These are phyloP conservation scores for Chaetomiaceae sp. DNA, from an alignment of 2,329 filamentous ascomycete species.

Conservation along the genomic window DNA sequence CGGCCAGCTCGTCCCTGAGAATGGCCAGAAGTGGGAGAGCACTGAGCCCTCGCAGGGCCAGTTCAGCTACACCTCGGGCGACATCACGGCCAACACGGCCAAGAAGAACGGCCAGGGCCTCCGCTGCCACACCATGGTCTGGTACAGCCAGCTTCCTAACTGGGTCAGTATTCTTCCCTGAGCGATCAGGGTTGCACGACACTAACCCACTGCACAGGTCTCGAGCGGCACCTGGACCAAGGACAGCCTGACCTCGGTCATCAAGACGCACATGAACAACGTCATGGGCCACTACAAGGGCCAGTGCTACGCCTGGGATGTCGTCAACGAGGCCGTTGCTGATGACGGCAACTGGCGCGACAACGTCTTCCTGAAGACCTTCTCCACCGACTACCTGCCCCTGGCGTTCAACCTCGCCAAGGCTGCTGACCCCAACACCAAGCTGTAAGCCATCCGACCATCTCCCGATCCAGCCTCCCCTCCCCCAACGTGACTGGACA, in stretches of 20 bases:
- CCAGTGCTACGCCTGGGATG: constrained; percentile 60
- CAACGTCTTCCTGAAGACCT: constrained; percentile 49
- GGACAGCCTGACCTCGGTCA: constrained; percentile 46
- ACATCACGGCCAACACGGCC: constrained; percentile 47
- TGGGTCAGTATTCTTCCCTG: constrained; percentile 38
- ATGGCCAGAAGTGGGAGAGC: constrained; percentile 59
- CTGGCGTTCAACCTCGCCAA: constrained; percentile 54
- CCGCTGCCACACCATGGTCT: constrained; percentile 58
- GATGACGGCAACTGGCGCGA: constrained; percentile 51
- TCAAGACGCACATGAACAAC: constrained; percentile 57
- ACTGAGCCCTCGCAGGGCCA: constrained; percentile 48
- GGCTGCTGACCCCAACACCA: constrained; percentile 49
- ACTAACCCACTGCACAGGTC: constrained; percentile 14
- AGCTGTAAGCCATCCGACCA: constrained; percentile 38
- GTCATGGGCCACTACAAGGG: constrained; percentile 55
- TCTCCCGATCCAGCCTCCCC: not conserved
- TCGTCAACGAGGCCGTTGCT: constrained; percentile 59
- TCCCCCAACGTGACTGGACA: not conserved
- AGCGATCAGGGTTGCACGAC: not conserved
- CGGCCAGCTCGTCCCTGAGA: constrained; percentile 60
- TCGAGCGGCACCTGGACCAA: constrained; percentile 49
- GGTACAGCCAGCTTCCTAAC: constrained; percentile 48
- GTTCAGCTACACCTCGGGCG: constrained; percentile 34
- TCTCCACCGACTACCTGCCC: constrained; percentile 53
- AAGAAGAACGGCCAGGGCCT: constrained; percentile 46